Evolutionary conservation across 208 protist genomes (phyloP).

Genomic region (Leishmania tarentolae): DNA sequence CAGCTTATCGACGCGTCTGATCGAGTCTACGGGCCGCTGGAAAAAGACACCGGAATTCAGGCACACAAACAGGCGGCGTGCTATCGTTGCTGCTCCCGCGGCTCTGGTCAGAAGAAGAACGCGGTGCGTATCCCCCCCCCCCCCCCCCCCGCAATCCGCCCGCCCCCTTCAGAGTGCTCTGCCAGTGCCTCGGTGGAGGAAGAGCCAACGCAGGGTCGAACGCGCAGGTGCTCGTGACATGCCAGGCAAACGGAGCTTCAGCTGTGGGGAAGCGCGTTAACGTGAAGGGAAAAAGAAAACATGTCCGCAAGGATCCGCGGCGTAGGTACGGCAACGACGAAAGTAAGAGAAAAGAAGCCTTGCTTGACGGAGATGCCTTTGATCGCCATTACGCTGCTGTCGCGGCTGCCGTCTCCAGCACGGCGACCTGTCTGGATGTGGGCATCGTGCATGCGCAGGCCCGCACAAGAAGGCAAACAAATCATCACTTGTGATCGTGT

Average conservation of each 20-base stretch:
- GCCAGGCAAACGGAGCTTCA: not conserved
- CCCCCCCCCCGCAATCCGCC: too few species aligned
- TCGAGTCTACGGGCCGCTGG: too few species aligned
- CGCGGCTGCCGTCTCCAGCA: not conserved
- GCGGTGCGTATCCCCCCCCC: too few species aligned
- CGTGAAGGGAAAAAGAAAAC: not conserved
- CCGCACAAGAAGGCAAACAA: too few species aligned
- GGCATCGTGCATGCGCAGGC: not conserved
- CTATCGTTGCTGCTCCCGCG: not conserved
- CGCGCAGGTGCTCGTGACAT: too few species aligned
- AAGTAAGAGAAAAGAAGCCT: not conserved
- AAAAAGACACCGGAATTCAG: not conserved
- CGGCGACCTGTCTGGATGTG: not conserved
- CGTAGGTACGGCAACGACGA: not conserved
- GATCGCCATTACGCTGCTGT: not conserved
- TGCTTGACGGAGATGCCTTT: not conserved
- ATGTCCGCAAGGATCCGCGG: not conserved
- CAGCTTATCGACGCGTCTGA: not conserved
- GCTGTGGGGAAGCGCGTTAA: not conserved
- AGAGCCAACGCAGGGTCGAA: not conserved
- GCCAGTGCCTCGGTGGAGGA: not conserved
- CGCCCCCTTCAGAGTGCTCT: not conserved
- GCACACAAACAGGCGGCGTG: too few species aligned
- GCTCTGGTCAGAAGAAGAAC: not conserved
- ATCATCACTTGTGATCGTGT: too few species aligned